These are phyloP conservation scores for Neoconidiobolus thromboides DNA, from an alignment of 371 early-diverging fungal genomes.

Conservation along the genomic window DNA sequence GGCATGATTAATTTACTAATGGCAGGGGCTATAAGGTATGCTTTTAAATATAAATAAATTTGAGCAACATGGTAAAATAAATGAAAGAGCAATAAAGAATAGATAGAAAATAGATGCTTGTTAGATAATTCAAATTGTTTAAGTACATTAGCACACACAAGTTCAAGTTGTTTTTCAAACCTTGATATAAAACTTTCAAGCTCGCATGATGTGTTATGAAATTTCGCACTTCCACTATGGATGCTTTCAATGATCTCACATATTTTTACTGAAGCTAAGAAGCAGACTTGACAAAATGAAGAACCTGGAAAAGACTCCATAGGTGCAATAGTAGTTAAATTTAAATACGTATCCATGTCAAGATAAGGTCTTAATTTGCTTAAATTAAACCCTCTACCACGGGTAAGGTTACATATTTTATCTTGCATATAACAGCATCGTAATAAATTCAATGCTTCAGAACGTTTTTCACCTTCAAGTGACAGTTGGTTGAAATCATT, in stretches of 20 bases:
- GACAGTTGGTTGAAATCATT: not conserved
- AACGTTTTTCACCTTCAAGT: not conserved
- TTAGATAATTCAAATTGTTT: not conserved
- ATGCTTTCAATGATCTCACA: not conserved
- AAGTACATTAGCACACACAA: not conserved
- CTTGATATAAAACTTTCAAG: not conserved
- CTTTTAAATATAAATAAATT: not conserved
- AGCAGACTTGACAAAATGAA: not conserved
- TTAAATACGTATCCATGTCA: not conserved
- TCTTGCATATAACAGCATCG: slow-evolving; percentile 2
- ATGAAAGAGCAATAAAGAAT: not conserved
- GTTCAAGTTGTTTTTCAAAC: not conserved
- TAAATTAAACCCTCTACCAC: not conserved
- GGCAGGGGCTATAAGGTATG: not conserved
- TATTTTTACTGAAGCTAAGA: not conserved
- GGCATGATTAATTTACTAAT: too few relatives aligned
- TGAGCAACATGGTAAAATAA: not conserved
- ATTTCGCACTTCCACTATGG: not conserved
- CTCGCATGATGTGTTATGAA: not conserved
- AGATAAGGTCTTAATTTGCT: not conserved
- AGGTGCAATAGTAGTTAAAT: not conserved
- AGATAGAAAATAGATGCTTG: not conserved
- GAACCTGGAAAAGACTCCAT: not conserved
- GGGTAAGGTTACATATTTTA: slow-evolving; percentile 1
- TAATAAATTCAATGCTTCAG: not conserved